Evolutionary conservation across 345 rosid genomes (phyloP).

Genomic region (Eutrema japonicum): DNA sequence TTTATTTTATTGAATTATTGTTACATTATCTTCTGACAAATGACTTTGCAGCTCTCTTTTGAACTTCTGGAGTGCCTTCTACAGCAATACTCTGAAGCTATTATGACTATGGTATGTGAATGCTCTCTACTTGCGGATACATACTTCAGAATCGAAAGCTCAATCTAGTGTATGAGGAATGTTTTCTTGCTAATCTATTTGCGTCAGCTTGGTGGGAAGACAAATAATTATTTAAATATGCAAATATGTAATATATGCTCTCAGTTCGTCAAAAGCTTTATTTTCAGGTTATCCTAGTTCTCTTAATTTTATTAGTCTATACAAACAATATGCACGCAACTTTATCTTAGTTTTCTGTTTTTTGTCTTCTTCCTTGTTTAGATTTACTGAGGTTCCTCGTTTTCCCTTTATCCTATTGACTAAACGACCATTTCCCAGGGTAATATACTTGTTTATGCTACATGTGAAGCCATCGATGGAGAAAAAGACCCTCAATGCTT

Average conservation of each 20-base stretch:
- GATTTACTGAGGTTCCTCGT: slow-evolving; percentile 4
- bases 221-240: neutral
- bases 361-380: slow-evolving; percentile 3
- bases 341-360: slow-evolving; percentile 13
- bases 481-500: slow-evolving; percentile 95
- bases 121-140: neutral
- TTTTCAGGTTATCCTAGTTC: slow-evolving; percentile 1
- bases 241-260: slow-evolving; percentile 9
- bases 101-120: slow-evolving; percentile 58
- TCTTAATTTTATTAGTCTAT: neutral
- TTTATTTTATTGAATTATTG: slow-evolving; percentile 17
- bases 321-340: neutral
- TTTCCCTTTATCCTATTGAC: slow-evolving; percentile 9
- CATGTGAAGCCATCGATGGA: slow-evolving; percentile 77
- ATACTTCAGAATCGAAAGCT: neutral
- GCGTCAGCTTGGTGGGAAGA: slow-evolving; percentile 1
- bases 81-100: slow-evolving; percentile 57
- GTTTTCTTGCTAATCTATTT: slow-evolving; percentile 13
- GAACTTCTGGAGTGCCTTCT: slow-evolving; percentile 84
- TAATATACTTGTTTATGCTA: slow-evolving; percentile 57
- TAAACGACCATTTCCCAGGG: slow-evolving; percentile 51
- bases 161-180: slow-evolving; percentile 4
- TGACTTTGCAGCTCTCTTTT: slow-evolving; percentile 73
- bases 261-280: neutral
- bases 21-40: neutral